Base-by-base conservation (phyloP, 2,329 filamentous ascomycete genomes). In the Cadophora sp. region DNA sequence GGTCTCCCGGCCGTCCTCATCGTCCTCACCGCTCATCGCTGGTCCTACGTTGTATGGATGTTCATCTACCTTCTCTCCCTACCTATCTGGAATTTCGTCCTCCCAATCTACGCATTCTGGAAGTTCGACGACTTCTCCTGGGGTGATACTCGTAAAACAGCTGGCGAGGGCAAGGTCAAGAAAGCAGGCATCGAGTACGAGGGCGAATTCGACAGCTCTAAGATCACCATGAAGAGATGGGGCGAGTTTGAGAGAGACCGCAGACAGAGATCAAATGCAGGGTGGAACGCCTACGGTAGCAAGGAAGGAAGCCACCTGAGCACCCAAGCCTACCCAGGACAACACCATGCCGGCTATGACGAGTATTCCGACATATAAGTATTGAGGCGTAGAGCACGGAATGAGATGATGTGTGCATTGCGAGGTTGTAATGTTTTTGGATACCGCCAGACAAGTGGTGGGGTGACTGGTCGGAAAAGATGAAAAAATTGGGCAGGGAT, bases 41-140 rank as follows among this genome's bases (percentile, higher is more conserved):
- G 91, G 86, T 91, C 92, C 0, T 99, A 99, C 77, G 90, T 99
- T 50, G 81, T 91, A 51, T 99, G 96, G 96, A 98, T 99, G 96
- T 78, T 96, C 51, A 96, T 98, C 79, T 99, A 99, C 79, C 87
- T 99, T 20, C 63, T 94, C 55, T 97, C 96, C 0, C 88, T 99
- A 1, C 96, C 96, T 0, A 87, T 99, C 66, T 99, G 96, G 96
- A 99, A 99, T 80, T 97, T 99, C 78, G 85, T 99, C 45, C 88
- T 99, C 9, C 96, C 96, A 0, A 88, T 88, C 8, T 99, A 99
- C 78, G 91, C 96, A 3, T 99, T 95, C 84, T 99, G 96, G 96
- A 98, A 99, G 82, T 99, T 99, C 78, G 96, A 99, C 79, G 96
- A 99, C 83, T 99, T 99, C 84, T 97, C 92, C 66, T 99, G 96